Percentiles rank a stretch among this genome's conserved stretches.
Conservation (phyloP, 495 filamentous ascomycete genomes). For the Extremus antarcticus region DNA sequence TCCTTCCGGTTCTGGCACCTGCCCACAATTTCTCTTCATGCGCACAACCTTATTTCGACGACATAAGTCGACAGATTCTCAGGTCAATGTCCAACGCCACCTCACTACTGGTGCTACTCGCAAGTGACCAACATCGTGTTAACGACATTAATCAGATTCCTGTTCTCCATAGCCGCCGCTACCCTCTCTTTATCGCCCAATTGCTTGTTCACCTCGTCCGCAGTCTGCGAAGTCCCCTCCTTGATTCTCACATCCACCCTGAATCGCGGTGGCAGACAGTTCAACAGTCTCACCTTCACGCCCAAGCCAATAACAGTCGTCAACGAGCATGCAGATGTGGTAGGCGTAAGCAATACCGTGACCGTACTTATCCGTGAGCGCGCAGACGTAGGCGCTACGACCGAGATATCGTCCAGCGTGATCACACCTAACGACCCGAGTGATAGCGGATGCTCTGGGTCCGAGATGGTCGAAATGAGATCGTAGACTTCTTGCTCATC, state of each 20-base stretch:
- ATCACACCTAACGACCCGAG: slow-evolving; percentile 88
- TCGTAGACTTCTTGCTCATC: slow-evolving; percentile 97
- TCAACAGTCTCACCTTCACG: slow-evolving; percentile 80
- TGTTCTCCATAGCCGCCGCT: slow-evolving; percentile 88
- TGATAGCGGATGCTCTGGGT: slow-evolving; percentile 91
- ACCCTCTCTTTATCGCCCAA: slow-evolving; percentile 93
- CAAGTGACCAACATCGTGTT: slow-evolving; percentile 90
- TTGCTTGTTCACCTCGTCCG: slow-evolving; percentile 91
- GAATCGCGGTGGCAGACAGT: slow-evolving; percentile 84
- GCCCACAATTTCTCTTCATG: too few relatives aligned
- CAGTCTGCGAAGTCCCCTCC: slow-evolving; percentile 88
- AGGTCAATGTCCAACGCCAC: too few relatives aligned
- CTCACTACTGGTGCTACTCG: slow-evolving; percentile 23
- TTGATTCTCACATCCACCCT: slow-evolving; percentile 89
- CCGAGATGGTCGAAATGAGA: slow-evolving; percentile 83
- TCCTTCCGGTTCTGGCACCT: too few relatives aligned
- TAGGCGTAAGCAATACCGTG: slow-evolving; percentile 77
- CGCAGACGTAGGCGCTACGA: slow-evolving; percentile 38
- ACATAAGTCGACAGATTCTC: too few relatives aligned
- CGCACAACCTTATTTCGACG: too few relatives aligned
- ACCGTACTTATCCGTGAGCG: slow-evolving; percentile 42
- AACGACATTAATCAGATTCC: slow-evolving; percentile 73
- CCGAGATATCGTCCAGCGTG: slow-evolving; percentile 79
- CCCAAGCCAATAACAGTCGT: slow-evolving; percentile 95
- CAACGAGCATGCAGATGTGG: slow-evolving; percentile 90